Evolutionary conservation across 2,329 filamentous ascomycete species (phyloP), one percentile per base, ranked within the genome.

Genomic region (Fonsecaea erecta): DNA sequence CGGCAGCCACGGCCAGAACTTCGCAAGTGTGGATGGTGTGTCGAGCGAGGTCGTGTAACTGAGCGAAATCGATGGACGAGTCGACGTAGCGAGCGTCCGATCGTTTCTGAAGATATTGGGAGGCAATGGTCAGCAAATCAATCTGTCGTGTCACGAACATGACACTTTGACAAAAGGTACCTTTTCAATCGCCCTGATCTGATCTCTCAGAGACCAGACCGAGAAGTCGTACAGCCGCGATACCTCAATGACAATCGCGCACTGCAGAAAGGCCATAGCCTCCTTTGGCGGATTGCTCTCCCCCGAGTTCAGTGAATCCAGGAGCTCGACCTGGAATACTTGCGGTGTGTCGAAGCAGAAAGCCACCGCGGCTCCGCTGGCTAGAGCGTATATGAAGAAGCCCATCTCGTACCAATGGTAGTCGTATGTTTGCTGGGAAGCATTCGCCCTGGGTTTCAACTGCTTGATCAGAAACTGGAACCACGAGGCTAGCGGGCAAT

Each of bases 1-100:
- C 71, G 30, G 72, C 67, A 0, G 75, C 73, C 6, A 77, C 72
- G 7, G 74, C 70, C n/a, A 77, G 71, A 3, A 72, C 73, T 65
- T 77, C 75, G 5, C 69, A 72, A 3, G 68, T 71, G 56, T 77
- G 75, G 26, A 75, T 73, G 24, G 72, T 70, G 61, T 77, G 76
- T 11, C 75, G 69, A 4, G 72, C 72, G 51, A 74, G 72, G 28
- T 77, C 73, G 62, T 77, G 75, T 1, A 76, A 71, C 12, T 67
- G 60, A 11, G 67, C 68, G 60, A 74, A 74, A 30, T 74, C 58
- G 60, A 73, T 72, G n/a, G 71, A 58, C 5, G 62, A 65, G 18
- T 64, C 65, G 55, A 48, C 32, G 21, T 60, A 18, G 12, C 35
- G 14, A 28, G 64, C 35, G 14, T 3, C 58, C 4, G 43, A 57